Percentiles rank a stretch among this genome's conserved stretches.
These are phyloP conservation scores for Bolboschoenoplectus hybrid DNA, from an alignment of 202 grass and related monocot species.

Conservation along the genomic window DNA sequence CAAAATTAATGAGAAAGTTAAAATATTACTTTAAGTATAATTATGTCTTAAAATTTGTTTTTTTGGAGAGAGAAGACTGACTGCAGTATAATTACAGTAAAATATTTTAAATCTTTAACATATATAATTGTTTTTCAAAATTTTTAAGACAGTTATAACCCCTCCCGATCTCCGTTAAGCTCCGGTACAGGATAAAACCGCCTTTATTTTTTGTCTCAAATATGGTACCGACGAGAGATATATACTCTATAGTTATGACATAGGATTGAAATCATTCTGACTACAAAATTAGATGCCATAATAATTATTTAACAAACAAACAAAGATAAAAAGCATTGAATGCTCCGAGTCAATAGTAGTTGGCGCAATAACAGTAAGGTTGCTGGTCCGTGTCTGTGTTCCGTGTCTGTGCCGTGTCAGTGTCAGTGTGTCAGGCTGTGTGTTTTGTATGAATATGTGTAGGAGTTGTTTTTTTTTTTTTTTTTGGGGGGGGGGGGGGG, in stretches of 20 bases:
- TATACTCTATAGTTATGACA: too few relatives aligned
- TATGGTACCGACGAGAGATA: background rate
- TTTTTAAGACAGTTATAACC: too few relatives aligned
- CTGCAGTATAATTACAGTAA: too few relatives aligned
- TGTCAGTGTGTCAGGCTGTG: slow-evolving; percentile 30
- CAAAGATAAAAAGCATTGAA: slow-evolving; percentile 3
- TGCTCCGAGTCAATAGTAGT: slow-evolving; percentile 1
- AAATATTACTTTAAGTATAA: too few relatives aligned
- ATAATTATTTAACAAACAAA: background rate
- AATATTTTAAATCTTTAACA: too few relatives aligned
- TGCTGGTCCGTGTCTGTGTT: background rate
- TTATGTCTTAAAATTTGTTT: too few relatives aligned
- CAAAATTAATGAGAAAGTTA: too few relatives aligned
- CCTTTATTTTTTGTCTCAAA: background rate
- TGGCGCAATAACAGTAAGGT: background rate
- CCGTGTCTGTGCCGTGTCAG: background rate
- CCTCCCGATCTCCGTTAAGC: too few relatives aligned
- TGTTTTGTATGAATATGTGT: slow-evolving; percentile 20
- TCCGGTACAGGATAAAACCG: too few relatives aligned
- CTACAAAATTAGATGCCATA: background rate
- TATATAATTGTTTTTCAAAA: too few relatives aligned
- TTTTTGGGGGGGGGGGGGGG: background rate
- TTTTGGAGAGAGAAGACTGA: too few relatives aligned
- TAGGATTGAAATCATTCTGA: background rate
- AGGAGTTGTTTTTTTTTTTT: background rate